Conservation (phyloP, 2,329 filamentous ascomycete genomes). For the Biscogniauxia mediterranea region DNA sequence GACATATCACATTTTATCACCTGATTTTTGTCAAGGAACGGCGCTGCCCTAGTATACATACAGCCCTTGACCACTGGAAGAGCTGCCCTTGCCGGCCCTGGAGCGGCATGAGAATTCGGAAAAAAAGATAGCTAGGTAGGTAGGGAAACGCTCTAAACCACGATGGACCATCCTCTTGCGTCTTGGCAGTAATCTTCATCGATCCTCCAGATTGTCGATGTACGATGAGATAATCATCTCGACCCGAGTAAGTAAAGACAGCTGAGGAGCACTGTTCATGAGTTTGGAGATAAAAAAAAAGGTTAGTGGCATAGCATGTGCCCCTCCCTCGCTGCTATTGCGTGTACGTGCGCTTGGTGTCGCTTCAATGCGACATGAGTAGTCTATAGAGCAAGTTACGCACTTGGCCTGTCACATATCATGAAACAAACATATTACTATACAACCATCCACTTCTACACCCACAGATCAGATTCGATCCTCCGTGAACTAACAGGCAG, state of each 20-base stretch:
- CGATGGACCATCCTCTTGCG: not conserved
- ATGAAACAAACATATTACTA: conserved; percentile 10
- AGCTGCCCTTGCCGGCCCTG: not conserved
- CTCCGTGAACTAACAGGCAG: conserved; percentile 16
- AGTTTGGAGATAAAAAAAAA: conserved; percentile 7
- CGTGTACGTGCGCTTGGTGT: not conserved
- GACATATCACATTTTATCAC: conserved; percentile 18
- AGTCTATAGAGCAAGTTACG: conserved; percentile 15
- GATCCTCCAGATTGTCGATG: conserved; percentile 3
- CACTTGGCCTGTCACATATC: conserved; percentile 11
- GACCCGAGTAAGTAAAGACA: conserved; percentile 11
- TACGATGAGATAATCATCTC: conserved; percentile 4
- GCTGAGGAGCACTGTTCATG: conserved; percentile 1
- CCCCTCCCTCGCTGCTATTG: conserved; percentile 6
- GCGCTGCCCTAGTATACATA: not conserved
- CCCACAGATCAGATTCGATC: not conserved
- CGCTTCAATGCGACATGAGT: conserved; percentile 9
- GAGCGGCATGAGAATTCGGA: not conserved
- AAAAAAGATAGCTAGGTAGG: not conserved
- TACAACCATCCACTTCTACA: not conserved
- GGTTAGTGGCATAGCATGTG: not conserved
- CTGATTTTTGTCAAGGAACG: conserved; percentile 12
- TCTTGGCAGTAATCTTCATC: conserved; percentile 9
- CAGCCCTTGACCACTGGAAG: not conserved
- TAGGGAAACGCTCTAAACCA: not conserved